Conservation (phyloP, 2,329 filamentous ascomycete species). For the Chaetomium strumarium region DNA sequence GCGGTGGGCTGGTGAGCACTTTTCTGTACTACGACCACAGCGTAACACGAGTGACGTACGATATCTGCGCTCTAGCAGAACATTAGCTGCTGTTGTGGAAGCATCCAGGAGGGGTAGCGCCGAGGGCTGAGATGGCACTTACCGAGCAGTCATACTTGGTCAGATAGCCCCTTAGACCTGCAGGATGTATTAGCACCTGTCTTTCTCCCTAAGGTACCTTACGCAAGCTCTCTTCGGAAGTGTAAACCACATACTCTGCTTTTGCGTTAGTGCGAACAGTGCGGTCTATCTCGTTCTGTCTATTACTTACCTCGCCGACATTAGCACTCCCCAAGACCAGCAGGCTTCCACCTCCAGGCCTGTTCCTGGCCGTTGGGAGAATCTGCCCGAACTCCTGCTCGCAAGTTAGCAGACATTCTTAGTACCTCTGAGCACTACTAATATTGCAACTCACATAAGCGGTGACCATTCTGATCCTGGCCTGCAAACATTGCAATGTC, state of each 20-base stretch:
- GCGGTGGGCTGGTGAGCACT: not conserved
- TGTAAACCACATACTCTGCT: slow-evolving; percentile 5
- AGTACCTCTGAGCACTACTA: slow-evolving; percentile 46
- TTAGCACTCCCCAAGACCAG: slow-evolving; percentile 65
- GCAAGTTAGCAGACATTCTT: slow-evolving; percentile 39
- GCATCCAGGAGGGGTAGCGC: no score
- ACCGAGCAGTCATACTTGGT: slow-evolving; percentile 63
- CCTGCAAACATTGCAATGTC: slow-evolving; percentile 63
- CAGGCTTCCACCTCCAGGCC: slow-evolving; percentile 51
- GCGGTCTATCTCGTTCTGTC: no score
- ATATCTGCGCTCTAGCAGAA: slow-evolving; percentile 20
- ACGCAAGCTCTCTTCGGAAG: not conserved
- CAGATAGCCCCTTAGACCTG: slow-evolving; percentile 40
- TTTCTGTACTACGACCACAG: slow-evolving; percentile 28
- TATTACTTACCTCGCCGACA: slow-evolving; percentile 41
- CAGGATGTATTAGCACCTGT: slow-evolving; percentile 23
- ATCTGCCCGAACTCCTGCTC: slow-evolving; percentile 50
- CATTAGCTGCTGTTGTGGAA: not conserved
- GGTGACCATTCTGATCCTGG: slow-evolving; percentile 59
- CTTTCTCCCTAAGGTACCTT: no score
- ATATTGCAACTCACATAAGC: slow-evolving; percentile 40
- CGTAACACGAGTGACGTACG: slow-evolving; percentile 7
- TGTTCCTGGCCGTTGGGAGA: slow-evolving; percentile 52
- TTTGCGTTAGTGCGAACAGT: slow-evolving; percentile 23
- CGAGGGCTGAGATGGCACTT: not conserved